These are phyloP conservation scores for Hysterium pulicare DNA, from an alignment of 2,329 filamentous ascomycete genomes.

Conservation along the genomic window DNA sequence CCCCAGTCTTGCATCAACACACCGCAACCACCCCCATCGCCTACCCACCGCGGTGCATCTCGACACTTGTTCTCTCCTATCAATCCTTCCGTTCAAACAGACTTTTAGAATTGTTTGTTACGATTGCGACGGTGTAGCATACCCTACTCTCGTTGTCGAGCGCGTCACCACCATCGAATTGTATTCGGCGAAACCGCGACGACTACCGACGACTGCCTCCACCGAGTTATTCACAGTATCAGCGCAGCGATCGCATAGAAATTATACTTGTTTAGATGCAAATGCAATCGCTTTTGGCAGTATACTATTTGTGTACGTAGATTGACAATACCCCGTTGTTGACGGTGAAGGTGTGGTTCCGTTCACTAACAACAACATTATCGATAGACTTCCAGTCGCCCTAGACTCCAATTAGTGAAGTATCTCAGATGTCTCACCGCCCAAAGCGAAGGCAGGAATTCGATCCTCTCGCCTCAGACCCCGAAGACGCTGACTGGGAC, in stretches of 20 bases:
- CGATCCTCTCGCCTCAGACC: conserved; percentile 9
- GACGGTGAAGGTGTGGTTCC: too few species aligned
- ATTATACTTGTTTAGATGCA: background rate
- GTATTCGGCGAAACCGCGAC: background rate
- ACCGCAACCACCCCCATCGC: background rate
- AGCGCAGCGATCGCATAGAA: background rate
- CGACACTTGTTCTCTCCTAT: background rate
- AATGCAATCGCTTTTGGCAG: background rate
- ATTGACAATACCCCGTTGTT: too few species aligned
- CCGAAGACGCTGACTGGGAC: conserved; percentile 11
- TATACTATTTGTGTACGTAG: background rate
- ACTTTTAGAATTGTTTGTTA: background rate
- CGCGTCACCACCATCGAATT: background rate
- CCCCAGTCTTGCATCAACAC: conserved; percentile 4
- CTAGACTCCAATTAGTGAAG: background rate
- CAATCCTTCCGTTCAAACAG: background rate
- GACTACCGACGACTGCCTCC: background rate
- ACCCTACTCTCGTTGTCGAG: background rate
- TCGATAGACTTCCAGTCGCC: background rate
- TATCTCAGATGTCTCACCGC: conserved; percentile 6
- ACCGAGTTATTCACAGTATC: background rate
- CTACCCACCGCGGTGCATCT: background rate
- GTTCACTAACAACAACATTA: background rate
- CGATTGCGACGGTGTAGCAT: background rate
- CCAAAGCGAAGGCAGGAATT: conserved; percentile 19